Base-by-base conservation (phyloP, 2,329 filamentous ascomycete genomes). In the Fusarium dimerum region DNA sequence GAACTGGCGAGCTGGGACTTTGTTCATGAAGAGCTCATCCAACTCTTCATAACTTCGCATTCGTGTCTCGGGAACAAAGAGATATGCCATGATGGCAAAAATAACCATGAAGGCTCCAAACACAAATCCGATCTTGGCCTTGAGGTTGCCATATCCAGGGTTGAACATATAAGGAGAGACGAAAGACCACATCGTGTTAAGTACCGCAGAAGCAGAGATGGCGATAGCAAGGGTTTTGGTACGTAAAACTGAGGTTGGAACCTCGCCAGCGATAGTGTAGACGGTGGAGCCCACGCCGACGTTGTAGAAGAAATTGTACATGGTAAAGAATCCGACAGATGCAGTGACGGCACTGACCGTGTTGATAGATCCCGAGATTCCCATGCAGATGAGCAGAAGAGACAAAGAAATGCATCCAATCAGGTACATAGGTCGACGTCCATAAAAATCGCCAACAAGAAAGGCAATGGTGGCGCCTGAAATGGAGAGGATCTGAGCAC, bases 11-110 rank as follows among this genome's bases (percentile, higher is more conserved):
- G 64, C 56, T 0, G 66, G 57, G 0, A 67, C 51, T 2, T 56
- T 34, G 26, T 66, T 65, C 50, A 57, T 61, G 7, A 68, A 68
- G 1, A 68, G 51, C 26, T 68, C 64, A 3, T 68, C 66, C 34
- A 68, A n/a, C 48, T 68, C 63, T 40, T 66, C 66, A 1, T 65
- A 66, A 6, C 53, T 65, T 7, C 66, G 51, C 54, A 61, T 56
- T 0, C 61, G 53, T 2, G 62, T 82, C 61, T 85, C 81, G 0
- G 82, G 81, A 1, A 84, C 67, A 36, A 70, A 68, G 11, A 73
- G 66, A 68, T 72, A 84, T 0, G 75, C 72, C 0, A 75, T 43
- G 2, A 67, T 50, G 3, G 72, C 64, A 16, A 70, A 68, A 1
- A 73, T 48, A 2, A 69, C 52, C 55, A 71, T 74, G 12, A 73